phyloP scores from a whole-genome alignment of 2,329 filamentous ascomycete species.

The Botrytis cinerea region DNA sequence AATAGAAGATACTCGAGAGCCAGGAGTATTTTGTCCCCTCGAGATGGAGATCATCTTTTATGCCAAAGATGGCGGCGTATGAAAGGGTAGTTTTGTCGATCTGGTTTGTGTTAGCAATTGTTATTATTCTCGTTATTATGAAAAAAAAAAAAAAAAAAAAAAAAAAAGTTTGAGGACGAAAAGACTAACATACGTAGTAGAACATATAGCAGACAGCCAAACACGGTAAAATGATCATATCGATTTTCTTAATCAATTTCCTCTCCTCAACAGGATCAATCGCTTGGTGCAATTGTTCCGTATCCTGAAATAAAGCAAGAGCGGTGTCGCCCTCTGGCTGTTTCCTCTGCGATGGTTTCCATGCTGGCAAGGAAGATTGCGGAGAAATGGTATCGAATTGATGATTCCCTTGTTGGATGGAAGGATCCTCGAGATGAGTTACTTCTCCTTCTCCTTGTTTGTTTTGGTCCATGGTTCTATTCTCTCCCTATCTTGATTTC shows the following conservation, averaged over 20 bases:
- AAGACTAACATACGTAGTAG: neutral
- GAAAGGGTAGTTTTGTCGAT: slow-evolving; percentile 49
- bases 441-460: slow-evolving; percentile 1
- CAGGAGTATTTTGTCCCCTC: slow-evolving; percentile 50
- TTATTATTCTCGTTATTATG: neutral
- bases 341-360: neutral
- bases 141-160: accelerated
- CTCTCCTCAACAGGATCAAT: neutral
- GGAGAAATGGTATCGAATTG: neutral
- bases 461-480: neutral
- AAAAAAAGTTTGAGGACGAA: neutral
- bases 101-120: slow-evolving; percentile 11
- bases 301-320: slow-evolving; percentile 11
- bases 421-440: neutral
- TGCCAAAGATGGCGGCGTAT: slow-evolving; percentile 60
- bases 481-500: neutral
- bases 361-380: neutral
- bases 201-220: slow-evolving; percentile 17
- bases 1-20: slow-evolving; percentile 51
- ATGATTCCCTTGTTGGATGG: neutral
- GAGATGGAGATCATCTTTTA: slow-evolving; percentile 54
- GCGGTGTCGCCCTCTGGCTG: neutral
- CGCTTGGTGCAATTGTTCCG: slow-evolving; percentile 8
- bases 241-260: slow-evolving; percentile 11
- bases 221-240: slow-evolving; percentile 16